These are phyloP conservation scores for Pluteus cervinus DNA, from an alignment of 768 basidiomycete species.

Conservation along the genomic window DNA sequence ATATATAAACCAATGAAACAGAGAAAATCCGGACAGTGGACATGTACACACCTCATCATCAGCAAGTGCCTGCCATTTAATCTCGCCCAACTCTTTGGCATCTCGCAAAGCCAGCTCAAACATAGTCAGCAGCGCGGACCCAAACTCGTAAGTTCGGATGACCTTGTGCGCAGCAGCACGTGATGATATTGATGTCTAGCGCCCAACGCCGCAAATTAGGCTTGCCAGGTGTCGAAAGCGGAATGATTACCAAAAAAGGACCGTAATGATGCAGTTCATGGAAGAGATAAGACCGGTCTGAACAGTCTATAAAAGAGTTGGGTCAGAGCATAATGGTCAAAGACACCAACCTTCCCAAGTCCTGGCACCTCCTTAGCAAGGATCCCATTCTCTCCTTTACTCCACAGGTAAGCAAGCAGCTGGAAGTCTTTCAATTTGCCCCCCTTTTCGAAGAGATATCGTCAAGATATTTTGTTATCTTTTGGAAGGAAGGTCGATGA, in stretches of 20 bases:
- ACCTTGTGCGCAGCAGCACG: constrained; percentile 85
- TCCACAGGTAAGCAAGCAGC: no score
- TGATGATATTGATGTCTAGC: constrained; percentile 93
- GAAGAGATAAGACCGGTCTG: constrained; percentile 97
- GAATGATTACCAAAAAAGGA: constrained; percentile 95
- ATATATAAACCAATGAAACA: no score
- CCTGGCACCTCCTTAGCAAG: constrained; percentile 99
- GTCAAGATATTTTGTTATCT: constrained; percentile 82
- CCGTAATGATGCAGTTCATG: constrained; percentile 90
- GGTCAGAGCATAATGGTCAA: constrained; percentile 4
- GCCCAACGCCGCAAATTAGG: constrained; percentile 92
- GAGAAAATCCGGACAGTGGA: no score
- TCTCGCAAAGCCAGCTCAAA: constrained; percentile 95
- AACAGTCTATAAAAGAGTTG: constrained; percentile 68
- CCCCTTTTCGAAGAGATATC: constrained; percentile 71
- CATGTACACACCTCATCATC: constrained; percentile 94
- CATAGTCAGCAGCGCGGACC: constrained; percentile 81
- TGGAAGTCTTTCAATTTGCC: constrained; percentile 96
- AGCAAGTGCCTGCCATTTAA: constrained; percentile 95
- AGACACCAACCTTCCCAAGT: constrained; percentile 59
- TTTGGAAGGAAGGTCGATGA: constrained; percentile 70
- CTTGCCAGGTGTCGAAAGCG: constrained; percentile 97
- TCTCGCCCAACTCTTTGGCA: constrained; percentile 76
- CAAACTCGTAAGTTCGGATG: constrained; percentile 90
- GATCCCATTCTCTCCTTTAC: constrained; percentile 99